Evolutionary conservation across 176 grass and related monocot genomes (phyloP), one percentile per base, ranked within the genome.

Genomic region (Paspalum notatum): DNA sequence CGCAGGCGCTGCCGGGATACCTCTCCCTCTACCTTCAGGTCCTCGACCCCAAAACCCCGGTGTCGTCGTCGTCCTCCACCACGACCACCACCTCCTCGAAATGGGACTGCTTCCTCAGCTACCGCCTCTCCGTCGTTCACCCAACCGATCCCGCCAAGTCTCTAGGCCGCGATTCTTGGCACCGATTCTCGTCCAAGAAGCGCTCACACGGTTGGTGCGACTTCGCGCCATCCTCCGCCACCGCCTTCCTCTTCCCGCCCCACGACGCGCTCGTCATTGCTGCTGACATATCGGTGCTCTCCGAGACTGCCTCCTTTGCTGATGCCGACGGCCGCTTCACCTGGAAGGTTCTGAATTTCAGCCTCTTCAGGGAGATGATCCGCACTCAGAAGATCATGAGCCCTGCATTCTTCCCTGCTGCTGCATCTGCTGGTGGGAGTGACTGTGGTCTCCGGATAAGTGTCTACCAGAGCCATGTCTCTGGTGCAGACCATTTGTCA

Each of bases 121-220:
- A 99, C 58, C 88, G 88, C 58, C 96, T 99, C 70, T 86, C 96
- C 59, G 47, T 92, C 25, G 69, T 80, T 27, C 90, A 99, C 68
- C 88, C 86, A 17, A 47, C 75, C 55, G 84, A 93, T 37, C 72
- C 76, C 49, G n/a, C 90, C 45, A 99, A 95, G 56, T 93, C 92
- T 45, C 16, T 95, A 42, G 71, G 51, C 32, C 92, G 90, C 50
- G 92, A 99, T 77, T 99, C 92, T 26, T 99, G 96, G 92, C 92
- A 93, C 71, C 90, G 96, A 14, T 99, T 99, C 90, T 93, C 86
- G 38, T 90, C 88, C 15, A 99, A 99, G 96, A 99, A 93, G 82
- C 91, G 91, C 45, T 93, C 92, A 62, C 96, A 99, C 48, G 96
- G 96, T 0, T 99, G 96, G 96, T 95, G 90, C 78, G 96, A 99